These are phyloP conservation scores for Heliosperma pusillum DNA, from an alignment of 148 eudicot species.

Conservation along the genomic window DNA sequence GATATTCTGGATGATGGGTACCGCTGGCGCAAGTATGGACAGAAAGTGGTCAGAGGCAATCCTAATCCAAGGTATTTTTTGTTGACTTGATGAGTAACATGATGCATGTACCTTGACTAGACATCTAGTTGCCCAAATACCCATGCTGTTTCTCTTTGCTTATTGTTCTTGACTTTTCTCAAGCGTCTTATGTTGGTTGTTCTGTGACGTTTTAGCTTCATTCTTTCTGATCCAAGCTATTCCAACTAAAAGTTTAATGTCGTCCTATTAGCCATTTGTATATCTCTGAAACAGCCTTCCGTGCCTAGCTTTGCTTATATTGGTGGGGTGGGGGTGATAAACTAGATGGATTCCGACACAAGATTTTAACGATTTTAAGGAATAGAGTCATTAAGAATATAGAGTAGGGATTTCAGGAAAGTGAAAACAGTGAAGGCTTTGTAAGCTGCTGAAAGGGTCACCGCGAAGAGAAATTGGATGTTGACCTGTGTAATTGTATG, in stretches of 20 bases:
- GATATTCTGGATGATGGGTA: conserved; percentile 97
- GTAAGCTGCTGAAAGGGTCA: too few species aligned
- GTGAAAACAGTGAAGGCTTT: too few species aligned
- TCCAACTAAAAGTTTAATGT: too few species aligned
- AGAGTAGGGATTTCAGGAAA: too few species aligned
- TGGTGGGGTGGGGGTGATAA: too few species aligned
- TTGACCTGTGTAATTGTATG: too few species aligned
- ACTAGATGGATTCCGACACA: too few species aligned
- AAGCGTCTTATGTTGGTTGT: background rate
- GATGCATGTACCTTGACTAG: background rate
- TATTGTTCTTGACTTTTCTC: background rate
- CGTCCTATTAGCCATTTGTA: background rate
- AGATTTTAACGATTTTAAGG: too few species aligned
- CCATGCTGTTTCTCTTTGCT: background rate
- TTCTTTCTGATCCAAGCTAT: background rate
- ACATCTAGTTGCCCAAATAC: background rate
- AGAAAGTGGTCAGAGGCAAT: conserved; percentile 96
- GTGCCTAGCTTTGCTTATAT: background rate
- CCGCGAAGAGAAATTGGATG: too few species aligned
- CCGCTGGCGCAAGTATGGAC: conserved; percentile 98
- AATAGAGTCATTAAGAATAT: too few species aligned
- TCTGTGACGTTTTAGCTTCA: background rate
- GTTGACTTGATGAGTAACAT: background rate
- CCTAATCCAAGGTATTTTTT: conserved; percentile 82
- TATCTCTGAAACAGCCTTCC: background rate